Evolutionary conservation across 441 rosid genomes (phyloP), one percentile per base, ranked within the genome.

Genomic region (Populus hybrid): DNA sequence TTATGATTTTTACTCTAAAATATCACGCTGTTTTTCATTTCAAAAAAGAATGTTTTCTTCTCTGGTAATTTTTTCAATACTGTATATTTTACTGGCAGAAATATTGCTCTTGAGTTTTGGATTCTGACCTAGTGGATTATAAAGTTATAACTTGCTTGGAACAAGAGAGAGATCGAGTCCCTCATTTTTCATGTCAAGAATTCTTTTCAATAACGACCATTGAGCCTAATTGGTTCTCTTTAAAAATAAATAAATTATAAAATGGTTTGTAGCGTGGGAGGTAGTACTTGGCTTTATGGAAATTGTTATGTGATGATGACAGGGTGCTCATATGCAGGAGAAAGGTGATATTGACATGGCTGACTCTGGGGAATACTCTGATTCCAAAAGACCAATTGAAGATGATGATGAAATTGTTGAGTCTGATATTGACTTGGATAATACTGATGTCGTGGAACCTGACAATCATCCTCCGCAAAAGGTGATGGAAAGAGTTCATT

Each of bases 401-500:
- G 85, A 88, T 68, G 90, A 83, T 75, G 97, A 92, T 34, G 97
- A 91, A 77, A 90, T 94, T 68, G 54, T 91, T 2, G 97, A 94
- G 81, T 94, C 99, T 10, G 97, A 94, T 83, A 77, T 93, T 2
- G 99, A 95, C 86, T 87, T 95, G 10, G 98, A 94, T 82, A 93
- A 91, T 36, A 72, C 74, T 61, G 99, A 91, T 54, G 87, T 76
- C 24, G 92, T 94, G 50, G 95, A 91, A 79, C 93, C 95, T 73
- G 99, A 94, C 40, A 85, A 90, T 77, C 97, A 92, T 87, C 91
- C 93, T 86, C 94, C 97, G 14, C 97, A 90, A 81, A 91, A 91
- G 95, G 98, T 95, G 77, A 69, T 77, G 81, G 28, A 54, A 67
- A 79, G 81, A 81, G 38, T 85, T 68, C 77, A 14, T 11, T 8